These are phyloP conservation scores for Gastroboletus turbinatus DNA, from an alignment of 1,284 basidiomycete species.

Conservation along the genomic window DNA sequence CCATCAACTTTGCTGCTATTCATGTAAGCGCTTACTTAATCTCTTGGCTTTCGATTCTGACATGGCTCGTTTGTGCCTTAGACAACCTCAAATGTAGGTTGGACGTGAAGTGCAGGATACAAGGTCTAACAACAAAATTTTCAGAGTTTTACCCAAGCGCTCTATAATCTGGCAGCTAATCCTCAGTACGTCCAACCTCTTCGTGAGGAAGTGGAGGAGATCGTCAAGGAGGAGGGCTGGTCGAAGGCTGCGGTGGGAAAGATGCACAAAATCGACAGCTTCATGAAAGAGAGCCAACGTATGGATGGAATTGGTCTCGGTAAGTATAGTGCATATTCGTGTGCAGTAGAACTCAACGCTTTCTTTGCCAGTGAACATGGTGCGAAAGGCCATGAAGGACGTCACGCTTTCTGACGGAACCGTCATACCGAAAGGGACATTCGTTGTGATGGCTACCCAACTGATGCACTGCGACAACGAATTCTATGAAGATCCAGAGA, in stretches of 20 bases:
- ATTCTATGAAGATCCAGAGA: slow-evolving; percentile 25
- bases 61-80: background rate
- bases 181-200: slow-evolving; percentile 40
- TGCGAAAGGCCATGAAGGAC: slow-evolving; percentile 35
- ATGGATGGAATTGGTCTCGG: slow-evolving; percentile 28
- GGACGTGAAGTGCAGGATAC: background rate
- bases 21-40: slow-evolving; percentile 24
- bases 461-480: slow-evolving; percentile 27
- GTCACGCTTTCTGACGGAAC: slow-evolving; percentile 43
- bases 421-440: slow-evolving; percentile 37
- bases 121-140: background rate
- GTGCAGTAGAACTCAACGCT: background rate
- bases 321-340: slow-evolving; percentile 16
- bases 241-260: slow-evolving; percentile 40
- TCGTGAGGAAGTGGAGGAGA: slow-evolving; percentile 43
- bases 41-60: background rate
- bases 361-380: slow-evolving; percentile 30
- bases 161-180: slow-evolving; percentile 39
- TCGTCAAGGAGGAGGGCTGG: slow-evolving; percentile 43
- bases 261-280: slow-evolving; percentile 49
- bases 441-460: slow-evolving; percentile 26
- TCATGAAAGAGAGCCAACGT: slow-evolving; percentile 44
- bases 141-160: slow-evolving; percentile 36
- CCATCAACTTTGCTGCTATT: slow-evolving; percentile 44
- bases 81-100: slow-evolving; percentile 14